These are phyloP conservation scores for Lyophyllum shimeji DNA, from an alignment of 768 basidiomycete species.

Conservation along the genomic window DNA sequence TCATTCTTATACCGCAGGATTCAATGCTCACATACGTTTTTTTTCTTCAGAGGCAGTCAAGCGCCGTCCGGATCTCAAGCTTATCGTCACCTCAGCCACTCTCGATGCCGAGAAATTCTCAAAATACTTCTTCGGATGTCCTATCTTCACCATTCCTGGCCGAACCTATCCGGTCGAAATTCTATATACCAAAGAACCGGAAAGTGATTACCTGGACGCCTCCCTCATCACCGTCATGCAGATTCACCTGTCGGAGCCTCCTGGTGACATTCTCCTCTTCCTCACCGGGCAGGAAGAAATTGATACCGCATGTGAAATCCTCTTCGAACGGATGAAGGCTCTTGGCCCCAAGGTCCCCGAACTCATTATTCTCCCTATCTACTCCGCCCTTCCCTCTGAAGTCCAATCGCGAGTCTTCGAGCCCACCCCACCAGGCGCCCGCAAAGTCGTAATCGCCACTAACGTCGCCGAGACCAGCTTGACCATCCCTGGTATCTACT, in stretches of 20 bases:
- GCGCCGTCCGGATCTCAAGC: conserved; percentile 91
- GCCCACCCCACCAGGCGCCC: conserved; percentile 95
- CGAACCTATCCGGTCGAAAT: conserved; percentile 98
- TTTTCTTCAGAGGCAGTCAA: conserved; percentile 80
- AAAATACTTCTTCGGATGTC: conserved; percentile 97
- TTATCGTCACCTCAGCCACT: conserved; percentile 98
- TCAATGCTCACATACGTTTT: conserved; percentile 16
- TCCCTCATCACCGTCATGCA: conserved; percentile 99
- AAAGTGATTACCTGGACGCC: conserved; percentile 95
- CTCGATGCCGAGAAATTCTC: conserved; percentile 99
- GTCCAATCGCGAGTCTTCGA: conserved; percentile 98
- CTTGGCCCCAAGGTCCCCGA: conserved; percentile 98
- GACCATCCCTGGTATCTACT: conserved; percentile 98
- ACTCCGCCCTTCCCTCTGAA: conserved; percentile 96
- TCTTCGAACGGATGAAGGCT: conserved; percentile 98
- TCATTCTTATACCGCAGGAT: neutral
- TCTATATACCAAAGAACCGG: conserved; percentile 98
- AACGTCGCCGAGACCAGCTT: conserved; percentile 99
- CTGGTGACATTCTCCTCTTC: conserved; percentile 95
- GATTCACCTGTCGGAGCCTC: conserved; percentile 97
- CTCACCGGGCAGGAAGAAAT: conserved; percentile 99
- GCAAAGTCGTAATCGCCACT: conserved; percentile 99
- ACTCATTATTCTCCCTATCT: conserved; percentile 94
- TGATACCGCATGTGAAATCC: conserved; percentile 94
- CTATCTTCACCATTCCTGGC: conserved; percentile 99